These are phyloP conservation scores for Brettanomyces custersianus DNA, from an alignment of 805 yeast genomes.

Conservation along the genomic window DNA sequence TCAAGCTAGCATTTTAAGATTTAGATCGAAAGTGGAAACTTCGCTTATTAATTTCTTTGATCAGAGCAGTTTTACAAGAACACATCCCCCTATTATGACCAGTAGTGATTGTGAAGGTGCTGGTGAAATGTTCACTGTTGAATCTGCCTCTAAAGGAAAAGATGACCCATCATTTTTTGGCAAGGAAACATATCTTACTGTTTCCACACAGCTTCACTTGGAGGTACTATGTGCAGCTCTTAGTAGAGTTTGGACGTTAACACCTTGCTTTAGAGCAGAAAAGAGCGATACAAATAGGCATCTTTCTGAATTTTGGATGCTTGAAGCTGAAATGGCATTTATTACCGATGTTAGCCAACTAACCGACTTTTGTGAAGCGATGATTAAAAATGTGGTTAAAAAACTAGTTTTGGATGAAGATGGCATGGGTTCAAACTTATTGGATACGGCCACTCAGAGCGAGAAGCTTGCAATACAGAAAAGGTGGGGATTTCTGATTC, in stretches of 20 bases:
- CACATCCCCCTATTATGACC: conserved; percentile 80
- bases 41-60: conserved; percentile 47
- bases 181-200: conserved; percentile 65
- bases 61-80: conserved; percentile 50
- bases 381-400: conserved; percentile 49
- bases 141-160: conserved; percentile 20
- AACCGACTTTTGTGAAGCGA: conserved; percentile 55
- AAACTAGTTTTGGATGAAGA: conserved; percentile 20
- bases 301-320: conserved; percentile 94
- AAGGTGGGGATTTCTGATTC: conserved; percentile 54
- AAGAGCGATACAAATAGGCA: conserved; percentile 86
- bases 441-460: conserved; percentile 30
- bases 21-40: conserved; percentile 60
- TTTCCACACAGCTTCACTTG: conserved; percentile 84
- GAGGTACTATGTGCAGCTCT: conserved; percentile 73
- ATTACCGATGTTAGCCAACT: conserved; percentile 48
- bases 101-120: conserved; percentile 96
- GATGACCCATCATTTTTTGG: conserved; percentile 45
- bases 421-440: conserved; percentile 24
- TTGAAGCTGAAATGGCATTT: conserved; percentile 84
- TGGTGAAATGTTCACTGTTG: conserved; percentile 74
- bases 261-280: conserved; percentile 95
- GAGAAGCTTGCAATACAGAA: conserved; percentile 28
- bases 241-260: conserved; percentile 75
- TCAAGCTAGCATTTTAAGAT: conserved; percentile 58